A percentile compares a stretch with the other conserved stretches of the same genome.
These are phyloP conservation scores for Sideroxylon spinosum DNA, from an alignment of 179 eudicot species.

Conservation along the genomic window DNA sequence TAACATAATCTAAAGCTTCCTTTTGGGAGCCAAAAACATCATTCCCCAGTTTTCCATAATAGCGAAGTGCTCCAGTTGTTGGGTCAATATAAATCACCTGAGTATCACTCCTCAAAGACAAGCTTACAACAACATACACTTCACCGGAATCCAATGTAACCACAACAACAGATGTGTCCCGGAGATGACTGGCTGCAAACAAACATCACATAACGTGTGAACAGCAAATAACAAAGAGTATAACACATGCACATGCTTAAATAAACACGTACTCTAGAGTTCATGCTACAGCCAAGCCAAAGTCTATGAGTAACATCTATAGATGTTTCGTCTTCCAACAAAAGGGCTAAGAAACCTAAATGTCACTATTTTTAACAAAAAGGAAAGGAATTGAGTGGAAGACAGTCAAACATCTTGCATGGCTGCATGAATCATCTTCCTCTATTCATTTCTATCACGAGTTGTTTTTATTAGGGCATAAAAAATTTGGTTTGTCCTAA, in stretches of 20 bases:
- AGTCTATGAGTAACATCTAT: slow-evolving; percentile 1
- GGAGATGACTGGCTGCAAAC: slow-evolving; percentile 45
- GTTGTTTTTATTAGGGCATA: no score
- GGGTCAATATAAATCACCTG: slow-evolving; percentile 93
- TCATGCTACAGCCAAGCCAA: neutral
- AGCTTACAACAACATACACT: slow-evolving; percentile 66
- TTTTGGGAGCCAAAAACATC: slow-evolving; percentile 78
- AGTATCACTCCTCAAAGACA: slow-evolving; percentile 63
- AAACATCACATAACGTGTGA: slow-evolving; percentile 6
- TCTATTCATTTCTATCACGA: no score
- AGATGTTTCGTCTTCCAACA: neutral
- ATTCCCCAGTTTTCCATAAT: slow-evolving; percentile 53
- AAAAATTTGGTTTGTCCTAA: no score
- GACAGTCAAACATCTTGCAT: no score
- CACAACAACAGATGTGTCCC: slow-evolving; percentile 82
- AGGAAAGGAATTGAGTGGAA: no score
- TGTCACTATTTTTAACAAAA: no score
- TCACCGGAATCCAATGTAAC: slow-evolving; percentile 73
- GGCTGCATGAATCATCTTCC: no score
- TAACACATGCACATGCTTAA: neutral
- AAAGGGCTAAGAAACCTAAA: neutral
- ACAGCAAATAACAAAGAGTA: neutral
- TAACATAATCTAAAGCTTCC: slow-evolving; percentile 74
- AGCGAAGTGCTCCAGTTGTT: slow-evolving; percentile 78
- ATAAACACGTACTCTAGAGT: neutral